Base-by-base conservation (phyloP, 495 filamentous ascomycete genomes). In the Thermothielavioides terrestris region DNA sequence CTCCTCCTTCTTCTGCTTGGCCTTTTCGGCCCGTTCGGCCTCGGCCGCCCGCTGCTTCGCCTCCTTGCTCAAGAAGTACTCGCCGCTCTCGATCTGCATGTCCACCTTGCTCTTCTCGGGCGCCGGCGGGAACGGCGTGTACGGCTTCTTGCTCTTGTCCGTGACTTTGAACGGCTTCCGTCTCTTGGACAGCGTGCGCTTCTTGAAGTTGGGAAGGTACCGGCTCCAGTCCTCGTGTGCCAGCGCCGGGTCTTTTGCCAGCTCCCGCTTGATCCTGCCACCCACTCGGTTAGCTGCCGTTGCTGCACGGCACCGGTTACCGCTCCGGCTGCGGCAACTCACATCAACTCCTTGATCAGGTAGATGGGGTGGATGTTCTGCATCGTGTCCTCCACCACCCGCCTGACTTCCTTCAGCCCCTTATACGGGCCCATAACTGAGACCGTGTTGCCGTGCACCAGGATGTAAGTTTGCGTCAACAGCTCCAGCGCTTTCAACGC, bases 131-230 rank as follows among this genome's bases (percentile, higher is more conserved):
- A 83, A 84, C 18, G 86, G 88, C 49, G 94, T 99, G 73, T 96
- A 97, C 9, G 77, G 68, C 78, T 95, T 97, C 78, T 92, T 95
- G 62, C 74, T 70, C 68, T 97, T 99, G 72, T 99, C 90, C 37
- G 79, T 84, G 51, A 99, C 82, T 68, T 88, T 90, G 71, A 80
- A 78, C 2, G 92, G 92, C 59, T 79, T 79, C 53, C 79, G 78
- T 57, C 94, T 78, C 75, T 90, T 89, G 67, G 79, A 87, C 47
- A 96, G 77, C 37, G 81, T 95, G 51, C 89, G 78, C 75, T 92
- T 95, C 82, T 96, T 97, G 77, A 96, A 98, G 66, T 98, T 88
- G 20, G 92, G 92, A 27, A 99, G 73, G 72, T 96, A 99, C 7
- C 94, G 84, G 56, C 92, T 87, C 92, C 92, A 98, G 58, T 83